Conservation (phyloP, 371 early-diverging fungal species). For the Synchytrium microbalum region DNA sequence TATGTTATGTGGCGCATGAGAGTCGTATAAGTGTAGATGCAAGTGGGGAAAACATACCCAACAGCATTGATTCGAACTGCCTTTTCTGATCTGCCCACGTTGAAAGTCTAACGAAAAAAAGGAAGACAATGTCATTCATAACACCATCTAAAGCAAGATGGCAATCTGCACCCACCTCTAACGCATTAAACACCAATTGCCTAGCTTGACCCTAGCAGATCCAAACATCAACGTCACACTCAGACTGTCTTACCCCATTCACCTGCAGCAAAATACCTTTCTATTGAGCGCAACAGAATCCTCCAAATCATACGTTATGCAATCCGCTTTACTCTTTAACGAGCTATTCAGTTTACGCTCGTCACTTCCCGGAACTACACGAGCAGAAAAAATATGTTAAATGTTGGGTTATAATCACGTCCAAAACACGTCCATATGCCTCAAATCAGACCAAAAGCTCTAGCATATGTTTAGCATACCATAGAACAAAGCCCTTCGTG, state of each 20-base stretch:
- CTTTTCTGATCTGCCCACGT: slow-evolving; percentile 61
- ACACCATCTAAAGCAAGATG: neutral
- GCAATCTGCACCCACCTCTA: neutral
- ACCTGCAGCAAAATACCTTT: slow-evolving; percentile 38
- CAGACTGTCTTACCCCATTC: neutral
- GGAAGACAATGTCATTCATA: slow-evolving; percentile 3
- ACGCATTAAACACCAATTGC: slow-evolving; percentile 57
- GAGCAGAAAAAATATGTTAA: neutral
- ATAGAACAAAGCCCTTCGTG: slow-evolving; percentile 21
- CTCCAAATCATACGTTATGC: slow-evolving; percentile 84
- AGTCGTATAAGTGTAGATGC: neutral
- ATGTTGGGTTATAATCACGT: neutral
- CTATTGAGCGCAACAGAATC: slow-evolving; percentile 78
- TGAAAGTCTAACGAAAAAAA: slow-evolving; percentile 42
- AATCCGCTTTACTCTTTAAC: slow-evolving; percentile 53
- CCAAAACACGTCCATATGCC: neutral
- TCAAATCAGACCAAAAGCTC: neutral
- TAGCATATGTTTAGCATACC: slow-evolving; percentile 16
- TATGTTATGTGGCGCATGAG: slow-evolving; percentile 3
- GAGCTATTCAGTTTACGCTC: slow-evolving; percentile 80
- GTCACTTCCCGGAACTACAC: slow-evolving; percentile 76
- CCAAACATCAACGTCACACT: neutral
- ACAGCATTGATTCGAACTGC: slow-evolving; percentile 83
- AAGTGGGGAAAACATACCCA: slow-evolving; percentile 44
- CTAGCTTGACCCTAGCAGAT: slow-evolving; percentile 58